Conservation (phyloP, 176 grass and related monocot species). For the Oryza nivara region DNA sequence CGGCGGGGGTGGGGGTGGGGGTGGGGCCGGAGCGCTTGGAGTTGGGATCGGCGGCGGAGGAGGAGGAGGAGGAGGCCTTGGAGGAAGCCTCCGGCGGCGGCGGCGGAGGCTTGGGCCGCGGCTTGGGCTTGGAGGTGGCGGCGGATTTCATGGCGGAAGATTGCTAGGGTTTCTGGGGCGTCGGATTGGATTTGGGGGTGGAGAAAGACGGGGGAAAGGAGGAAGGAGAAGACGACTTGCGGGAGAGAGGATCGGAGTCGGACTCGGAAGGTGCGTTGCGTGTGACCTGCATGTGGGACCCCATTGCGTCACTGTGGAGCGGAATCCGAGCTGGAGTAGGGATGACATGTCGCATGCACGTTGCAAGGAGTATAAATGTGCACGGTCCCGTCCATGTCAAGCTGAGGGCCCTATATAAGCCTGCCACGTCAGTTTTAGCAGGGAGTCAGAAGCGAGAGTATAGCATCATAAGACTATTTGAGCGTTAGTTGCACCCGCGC, state of each 20-base stretch:
- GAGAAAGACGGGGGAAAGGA: background rate
- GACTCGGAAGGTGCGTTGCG: no score
- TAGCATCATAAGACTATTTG: no score
- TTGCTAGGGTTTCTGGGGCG: constrained; percentile 37
- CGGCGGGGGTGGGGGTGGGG: constrained; percentile 10
- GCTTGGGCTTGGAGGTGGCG: constrained; percentile 38
- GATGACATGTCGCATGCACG: no score
- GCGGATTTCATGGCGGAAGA: constrained; percentile 55
- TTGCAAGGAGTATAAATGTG: no score
- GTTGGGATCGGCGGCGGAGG: constrained; percentile 49
- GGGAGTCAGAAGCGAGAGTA: no score
- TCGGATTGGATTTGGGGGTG: constrained; percentile 24
- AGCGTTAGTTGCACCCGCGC: no score
- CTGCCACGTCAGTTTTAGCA: no score
- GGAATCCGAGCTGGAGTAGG: no score
- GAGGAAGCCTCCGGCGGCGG: background rate
- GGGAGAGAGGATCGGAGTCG: background rate
- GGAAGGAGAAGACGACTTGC: background rate
- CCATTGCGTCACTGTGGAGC: no score
- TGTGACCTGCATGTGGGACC: background rate
- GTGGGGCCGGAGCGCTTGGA: constrained; percentile 28
- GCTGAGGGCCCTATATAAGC: no score
- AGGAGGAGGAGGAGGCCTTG: constrained; percentile 45
- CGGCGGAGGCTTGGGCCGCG: background rate
- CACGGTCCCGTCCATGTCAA: no score